Conservation (phyloP, 2,329 filamentous ascomycete species). For the Colletotrichum sp. region DNA sequence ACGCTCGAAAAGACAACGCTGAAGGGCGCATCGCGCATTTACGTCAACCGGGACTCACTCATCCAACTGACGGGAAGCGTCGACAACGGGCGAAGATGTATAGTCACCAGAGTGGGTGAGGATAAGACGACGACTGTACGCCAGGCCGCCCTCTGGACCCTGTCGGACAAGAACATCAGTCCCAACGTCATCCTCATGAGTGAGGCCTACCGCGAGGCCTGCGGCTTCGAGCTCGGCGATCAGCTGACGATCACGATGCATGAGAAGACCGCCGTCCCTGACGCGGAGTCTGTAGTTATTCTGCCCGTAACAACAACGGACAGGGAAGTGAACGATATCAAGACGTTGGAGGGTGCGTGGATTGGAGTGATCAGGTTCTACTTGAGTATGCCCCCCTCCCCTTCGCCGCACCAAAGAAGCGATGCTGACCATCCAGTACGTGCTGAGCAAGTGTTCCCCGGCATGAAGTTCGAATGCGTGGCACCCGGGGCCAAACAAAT, state of each 20-base stretch:
- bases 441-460: conserved; percentile 72
- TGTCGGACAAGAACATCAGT: conserved; percentile 66
- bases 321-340: conserved; percentile 38
- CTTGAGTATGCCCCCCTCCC: not conserved
- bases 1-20: conserved; percentile 47
- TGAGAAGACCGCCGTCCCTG: conserved; percentile 53
- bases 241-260: conserved; percentile 65
- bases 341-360: conserved; percentile 26
- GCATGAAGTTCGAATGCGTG: conserved; percentile 72
- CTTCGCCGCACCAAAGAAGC: conserved; percentile 7
- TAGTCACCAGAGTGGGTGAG: conserved; percentile 37
- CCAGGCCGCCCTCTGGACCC: conserved; percentile 56
- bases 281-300: conserved; percentile 56
- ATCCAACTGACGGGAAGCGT: conserved; percentile 48
- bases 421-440: conserved; percentile 45
- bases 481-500: conserved; percentile 61
- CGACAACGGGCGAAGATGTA: conserved; percentile 48
- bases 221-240: conserved; percentile 75
- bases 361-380: conserved; percentile 7
- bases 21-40: conserved; percentile 50
- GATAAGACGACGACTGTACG: conserved; percentile 30
- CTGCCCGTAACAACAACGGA: conserved; percentile 8
- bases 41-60: conserved; percentile 52
- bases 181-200: conserved; percentile 75
- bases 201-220: conserved; percentile 74